phyloP scores from a whole-genome alignment of 2,329 filamentous ascomycete species.

The Myriosclerotinia duriaeana region DNA sequence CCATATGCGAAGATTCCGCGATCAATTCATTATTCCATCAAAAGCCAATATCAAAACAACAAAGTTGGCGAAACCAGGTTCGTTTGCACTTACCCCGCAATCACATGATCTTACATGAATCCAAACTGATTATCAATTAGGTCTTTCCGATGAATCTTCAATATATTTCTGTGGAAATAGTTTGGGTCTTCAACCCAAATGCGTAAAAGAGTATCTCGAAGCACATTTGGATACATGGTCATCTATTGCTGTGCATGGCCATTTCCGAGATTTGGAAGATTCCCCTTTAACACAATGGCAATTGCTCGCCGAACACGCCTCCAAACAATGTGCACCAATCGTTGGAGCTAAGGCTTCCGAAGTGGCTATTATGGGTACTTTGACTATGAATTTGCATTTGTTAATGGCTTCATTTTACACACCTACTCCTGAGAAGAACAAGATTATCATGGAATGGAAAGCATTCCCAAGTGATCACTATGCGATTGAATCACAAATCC shows the following conservation, averaged over 20 bases:
- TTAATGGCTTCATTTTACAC: slow-evolving; percentile 70
- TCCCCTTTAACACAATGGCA: slow-evolving; percentile 72
- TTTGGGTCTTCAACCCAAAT: slow-evolving; percentile 76
- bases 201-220: slow-evolving; percentile 63
- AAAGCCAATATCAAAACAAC: slow-evolving; percentile 68
- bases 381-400: slow-evolving; percentile 70
- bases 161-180: slow-evolving; percentile 92
- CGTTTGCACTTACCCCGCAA: slow-evolving; percentile 6
- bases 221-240: slow-evolving; percentile 82
- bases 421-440: slow-evolving; percentile 59
- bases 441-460: slow-evolving; percentile 73
- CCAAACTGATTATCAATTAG: not conserved
- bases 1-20: slow-evolving; percentile 58
- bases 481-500: slow-evolving; percentile 23
- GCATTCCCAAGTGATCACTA: slow-evolving; percentile 85
- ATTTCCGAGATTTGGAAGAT: slow-evolving; percentile 69
- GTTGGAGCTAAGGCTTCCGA: slow-evolving; percentile 72
- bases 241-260: slow-evolving; percentile 78
- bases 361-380: slow-evolving; percentile 83
- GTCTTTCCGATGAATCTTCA: slow-evolving; percentile 44
- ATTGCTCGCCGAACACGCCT: slow-evolving; percentile 73
- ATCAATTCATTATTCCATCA: slow-evolving; percentile 76
- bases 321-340: slow-evolving; percentile 66
- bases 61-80: slow-evolving; percentile 39
- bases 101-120: not conserved